These are phyloP conservation scores for Ophidiomyces ophidiicola DNA, from an alignment of 2,329 filamentous ascomycete species.

Conservation along the genomic window DNA sequence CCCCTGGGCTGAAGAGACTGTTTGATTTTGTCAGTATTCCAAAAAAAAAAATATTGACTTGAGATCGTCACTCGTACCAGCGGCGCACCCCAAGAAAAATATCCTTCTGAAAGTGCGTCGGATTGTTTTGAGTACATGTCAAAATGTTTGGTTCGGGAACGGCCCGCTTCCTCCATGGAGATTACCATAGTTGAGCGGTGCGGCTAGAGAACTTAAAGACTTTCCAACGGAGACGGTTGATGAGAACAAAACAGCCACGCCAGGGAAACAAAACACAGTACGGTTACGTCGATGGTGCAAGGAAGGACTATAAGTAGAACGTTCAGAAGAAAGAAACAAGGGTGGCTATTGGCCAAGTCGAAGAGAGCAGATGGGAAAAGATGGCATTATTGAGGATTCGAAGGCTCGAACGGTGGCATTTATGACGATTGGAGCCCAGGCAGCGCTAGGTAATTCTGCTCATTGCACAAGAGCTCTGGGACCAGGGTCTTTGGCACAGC, in stretches of 20 bases:
- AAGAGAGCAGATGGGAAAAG: too few relatives aligned
- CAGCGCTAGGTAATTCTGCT: too few relatives aligned
- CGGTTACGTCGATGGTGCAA: too few relatives aligned
- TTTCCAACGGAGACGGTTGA: too few relatives aligned
- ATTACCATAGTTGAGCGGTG: slow-evolving; percentile 1
- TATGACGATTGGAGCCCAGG: too few relatives aligned
- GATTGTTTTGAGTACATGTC: background rate
- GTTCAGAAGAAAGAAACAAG: too few relatives aligned
- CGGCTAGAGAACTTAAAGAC: too few relatives aligned
- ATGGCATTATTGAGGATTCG: background rate
- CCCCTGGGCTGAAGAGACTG: slow-evolving; percentile 2
- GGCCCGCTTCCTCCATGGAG: background rate
- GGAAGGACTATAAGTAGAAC: too few relatives aligned
- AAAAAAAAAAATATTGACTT: too few relatives aligned
- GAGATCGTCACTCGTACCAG: background rate
- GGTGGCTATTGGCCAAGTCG: too few relatives aligned
- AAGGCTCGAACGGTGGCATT: background rate
- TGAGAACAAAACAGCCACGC: background rate
- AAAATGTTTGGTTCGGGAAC: background rate
- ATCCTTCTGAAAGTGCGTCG: slow-evolving; percentile 1
- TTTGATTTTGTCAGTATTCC: too few relatives aligned
- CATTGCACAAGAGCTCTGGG: slow-evolving; percentile 1
- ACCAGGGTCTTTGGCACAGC: slow-evolving; percentile 7
- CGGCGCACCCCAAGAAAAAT: slow-evolving; percentile 1
- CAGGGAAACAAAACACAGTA: background rate